Evolutionary conservation across 2,329 filamentous ascomycete species (phyloP).

Genomic region (Teratosphaeria viscida): DNA sequence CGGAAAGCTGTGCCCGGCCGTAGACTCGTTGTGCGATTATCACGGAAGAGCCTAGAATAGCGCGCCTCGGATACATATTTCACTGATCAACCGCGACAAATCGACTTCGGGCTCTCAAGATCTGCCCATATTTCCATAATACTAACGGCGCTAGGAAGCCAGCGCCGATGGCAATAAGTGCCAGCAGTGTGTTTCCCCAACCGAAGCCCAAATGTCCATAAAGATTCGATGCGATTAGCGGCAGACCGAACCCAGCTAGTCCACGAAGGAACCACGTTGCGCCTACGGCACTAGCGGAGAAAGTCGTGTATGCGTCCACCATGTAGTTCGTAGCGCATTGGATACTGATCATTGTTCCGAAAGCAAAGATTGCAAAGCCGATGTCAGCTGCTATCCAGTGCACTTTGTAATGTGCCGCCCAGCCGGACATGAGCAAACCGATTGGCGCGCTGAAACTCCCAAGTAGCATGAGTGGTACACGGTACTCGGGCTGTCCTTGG

Average conservation of each 20-base stretch:
- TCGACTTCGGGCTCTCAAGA: slow-evolving; percentile 7
- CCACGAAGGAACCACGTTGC: slow-evolving; percentile 36
- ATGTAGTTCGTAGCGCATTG: slow-evolving; percentile 25
- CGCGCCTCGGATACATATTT: background rate
- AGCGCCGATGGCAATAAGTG: slow-evolving; percentile 5
- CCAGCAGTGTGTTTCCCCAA: slow-evolving; percentile 24
- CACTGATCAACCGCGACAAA: background rate
- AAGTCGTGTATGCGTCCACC: slow-evolving; percentile 36
- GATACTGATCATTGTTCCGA: slow-evolving; percentile 7
- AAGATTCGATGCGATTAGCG: slow-evolving; percentile 36
- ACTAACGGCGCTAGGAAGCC: slow-evolving; percentile 8
- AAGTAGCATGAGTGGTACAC: slow-evolving; percentile 13
- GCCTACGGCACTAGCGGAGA: slow-evolving; percentile 37
- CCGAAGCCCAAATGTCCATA: slow-evolving; percentile 27
- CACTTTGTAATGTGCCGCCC: slow-evolving; percentile 29
- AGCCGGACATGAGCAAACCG: slow-evolving; percentile 35
- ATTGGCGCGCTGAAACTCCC: slow-evolving; percentile 16
- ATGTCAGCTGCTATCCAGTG: slow-evolving; percentile 27
- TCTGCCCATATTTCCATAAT: slow-evolving; percentile 8
- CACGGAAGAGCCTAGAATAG: background rate
- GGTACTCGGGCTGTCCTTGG: slow-evolving; percentile 9
- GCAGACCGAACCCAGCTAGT: slow-evolving; percentile 38
- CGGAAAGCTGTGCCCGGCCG: background rate
- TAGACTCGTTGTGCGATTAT: background rate
- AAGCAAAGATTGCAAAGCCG: slow-evolving; percentile 16